Conservation (phyloP, 1,139 yeast species). For the Kodamaea suecica region DNA sequence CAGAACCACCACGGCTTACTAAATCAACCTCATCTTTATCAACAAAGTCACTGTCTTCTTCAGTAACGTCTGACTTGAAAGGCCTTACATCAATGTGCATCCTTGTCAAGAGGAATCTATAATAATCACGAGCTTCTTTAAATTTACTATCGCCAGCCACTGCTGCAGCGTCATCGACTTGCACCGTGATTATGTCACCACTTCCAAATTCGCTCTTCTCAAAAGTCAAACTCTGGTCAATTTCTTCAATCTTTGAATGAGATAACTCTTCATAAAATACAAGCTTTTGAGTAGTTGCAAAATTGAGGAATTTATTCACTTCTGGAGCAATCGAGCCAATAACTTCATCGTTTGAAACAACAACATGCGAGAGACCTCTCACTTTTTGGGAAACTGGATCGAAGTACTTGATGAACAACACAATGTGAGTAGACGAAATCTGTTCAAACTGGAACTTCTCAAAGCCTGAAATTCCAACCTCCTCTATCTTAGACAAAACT, state of each 20-base stretch:
- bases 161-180: conserved; percentile 27
- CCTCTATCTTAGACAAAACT: conserved; percentile 11
- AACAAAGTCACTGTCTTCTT: conserved; percentile 49
- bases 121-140: conserved; percentile 49
- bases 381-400: conserved; percentile 55
- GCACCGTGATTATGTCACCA: conserved; percentile 78
- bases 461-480: conserved; percentile 3
- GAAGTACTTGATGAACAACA: conserved; percentile 69
- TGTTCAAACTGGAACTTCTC: conserved; percentile 16
- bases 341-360: conserved; percentile 49
- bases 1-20: background rate
- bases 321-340: conserved; percentile 44
- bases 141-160: conserved; percentile 20
- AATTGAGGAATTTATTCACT: conserved; percentile 44
- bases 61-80: conserved; percentile 40
- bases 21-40: conserved; percentile 14
- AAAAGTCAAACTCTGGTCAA: conserved; percentile 46
- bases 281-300: conserved; percentile 38
- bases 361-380: conserved; percentile 61
- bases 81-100: conserved; percentile 58
- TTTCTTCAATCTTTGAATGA: conserved; percentile 54
- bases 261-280: conserved; percentile 69
- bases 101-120: conserved; percentile 63
- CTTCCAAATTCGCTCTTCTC: conserved; percentile 64
- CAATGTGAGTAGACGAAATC: conserved; percentile 32